Evolutionary conservation across 768 basidiomycete species (phyloP), one percentile per base, ranked within the genome.

Genomic region (Clitopilus passeckerianus): DNA sequence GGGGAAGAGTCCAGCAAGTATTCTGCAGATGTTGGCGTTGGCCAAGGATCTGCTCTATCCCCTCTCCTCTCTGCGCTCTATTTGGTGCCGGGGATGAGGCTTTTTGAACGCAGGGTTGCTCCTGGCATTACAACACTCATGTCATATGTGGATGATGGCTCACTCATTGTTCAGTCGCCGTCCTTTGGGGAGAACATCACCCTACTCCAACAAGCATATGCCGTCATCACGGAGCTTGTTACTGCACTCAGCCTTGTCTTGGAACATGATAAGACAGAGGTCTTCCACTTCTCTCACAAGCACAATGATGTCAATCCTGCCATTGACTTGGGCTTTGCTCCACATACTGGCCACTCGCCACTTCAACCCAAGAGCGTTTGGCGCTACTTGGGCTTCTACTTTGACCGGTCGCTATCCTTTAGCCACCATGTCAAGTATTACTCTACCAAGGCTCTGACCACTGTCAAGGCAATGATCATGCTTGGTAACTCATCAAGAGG

Each of bases 271-370:
- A 59, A 54, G 37, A 46, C 52, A 1, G 34, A 59, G 22, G 30
- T 43, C 18, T 24, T n/a, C n/a, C 58, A 59, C 50, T 53, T 53
- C 44, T 59, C 58, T 16, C 22, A 20, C 22, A 53, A 52, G 16
- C 46, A 24, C 52, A 53, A 34, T 7, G 27, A 53, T 23, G 30
- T 3, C 34, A 34, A 41, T 22, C 58, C 58, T 0, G 7, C 44
- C 4, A 54, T 59, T 14, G 58, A 59, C 30, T 12, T 58, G n/a
- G 57, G 57, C 5, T 53, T 30, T 27, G 24, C 57, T 24, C 57
- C 46, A 0, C 50, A 23, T 30, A 58, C 33, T 1, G 57, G 57
- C 7, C 1, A 53, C 10, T 52, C 52, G 12, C 57, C 34, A 2
- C 46, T 58, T 1, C 20, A 53, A 8, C 58, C 58, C 3, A 54